Base-by-base conservation (phyloP, 2,329 filamentous ascomycete species). In the Karstenula rhodostoma region DNA sequence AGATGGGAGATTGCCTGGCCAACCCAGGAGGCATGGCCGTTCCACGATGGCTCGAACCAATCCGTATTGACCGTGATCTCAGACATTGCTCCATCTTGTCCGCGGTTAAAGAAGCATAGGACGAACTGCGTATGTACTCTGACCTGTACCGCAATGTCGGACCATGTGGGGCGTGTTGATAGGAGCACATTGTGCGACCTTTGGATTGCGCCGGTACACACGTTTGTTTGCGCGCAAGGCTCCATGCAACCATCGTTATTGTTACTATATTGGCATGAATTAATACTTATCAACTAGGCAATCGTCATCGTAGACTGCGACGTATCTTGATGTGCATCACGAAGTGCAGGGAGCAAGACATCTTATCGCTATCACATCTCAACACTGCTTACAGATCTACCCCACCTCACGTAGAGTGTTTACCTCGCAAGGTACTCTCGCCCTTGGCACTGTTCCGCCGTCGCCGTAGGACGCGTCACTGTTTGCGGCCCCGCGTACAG, bases 401-500 rank as follows among this genome's bases (percentile, higher is more conserved):
- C 4, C 37, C 37, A 15, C 17, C 17, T n/a, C 15, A n/a, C 8
- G n/a, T 19, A n/a, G 37, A 19, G 17, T 43, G 40, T 43, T 22
- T 19, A 22, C 19, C 1, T 44, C 10, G 42, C 19, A 44, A 44
- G 19, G 42, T 19, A 13, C 42, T 23, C 19, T 44, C 19, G 9
- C 19, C 7, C 19, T 10, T 32, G 7, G 9, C 42, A 44, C 42
- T 9, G 12, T 13, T 23, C 9, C 13, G n/a, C 15, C 7, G n/a
- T 40, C 9, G 37, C n/a, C 23, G 10, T 29, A 13, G 32, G 32
- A 37, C 48, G 48, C 32, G 48, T 51, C 32, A 25, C n/a, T 40
- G 33, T 40, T 23, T 40, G 19, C 32, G 48, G 48, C 33, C 29
- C 48, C 48, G 48, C 48, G 48, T 51, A 40, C 32, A 40, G 33